Evolutionary conservation across 495 filamentous ascomycete genomes (phyloP), one percentile per base, ranked within the genome.

Genomic region (Monascus purpureus): DNA sequence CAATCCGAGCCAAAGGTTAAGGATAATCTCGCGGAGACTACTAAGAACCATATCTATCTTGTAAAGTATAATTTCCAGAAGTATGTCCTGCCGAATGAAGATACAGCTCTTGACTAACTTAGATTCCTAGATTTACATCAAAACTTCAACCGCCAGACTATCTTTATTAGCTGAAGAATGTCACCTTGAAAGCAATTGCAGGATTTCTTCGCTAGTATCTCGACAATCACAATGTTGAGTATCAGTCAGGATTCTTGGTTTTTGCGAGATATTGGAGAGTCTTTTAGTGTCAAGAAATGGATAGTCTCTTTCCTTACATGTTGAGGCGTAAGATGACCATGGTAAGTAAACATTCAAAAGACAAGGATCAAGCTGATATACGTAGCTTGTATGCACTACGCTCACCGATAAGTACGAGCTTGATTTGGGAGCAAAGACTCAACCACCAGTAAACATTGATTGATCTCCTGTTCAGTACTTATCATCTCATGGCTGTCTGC

Each of bases 71-170:
- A 7, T 12, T 37, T 33, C 29, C 16, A 13, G 11, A 25, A 33
- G 15, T 13, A 29, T 30, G 35, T 18, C 29, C 28, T 14, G 29
- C 13, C 19, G 13, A 28, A 15, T 31, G 29, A 29, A 29, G 14
- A 25, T 31, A 25, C 31, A 6, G 19, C 28, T 36, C 8, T 31
- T 14, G 17, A 2, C n/a, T n/a, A n/a, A 7, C 22, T 25, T 7
- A 7, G 22, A n/a, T 25, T 7, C n/a, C 7, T 25, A 25, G 22
- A n/a, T 25, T 25, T 25, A 25, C 22, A 7, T 7, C 7, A n/a
- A 25, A 25, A 25, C 22, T 25, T 25, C 7, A 25, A n/a, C 22
- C n/a, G n/a, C n/a, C n/a, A 25, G 22, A 25, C n/a, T 7, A 6
- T 25, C 7, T 7, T 25, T 25, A 25, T 25, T 25, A 25, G 22